These are phyloP conservation scores for Orbilia quercus DNA, from an alignment of 2,329 filamentous ascomycete species.

Conservation along the genomic window DNA sequence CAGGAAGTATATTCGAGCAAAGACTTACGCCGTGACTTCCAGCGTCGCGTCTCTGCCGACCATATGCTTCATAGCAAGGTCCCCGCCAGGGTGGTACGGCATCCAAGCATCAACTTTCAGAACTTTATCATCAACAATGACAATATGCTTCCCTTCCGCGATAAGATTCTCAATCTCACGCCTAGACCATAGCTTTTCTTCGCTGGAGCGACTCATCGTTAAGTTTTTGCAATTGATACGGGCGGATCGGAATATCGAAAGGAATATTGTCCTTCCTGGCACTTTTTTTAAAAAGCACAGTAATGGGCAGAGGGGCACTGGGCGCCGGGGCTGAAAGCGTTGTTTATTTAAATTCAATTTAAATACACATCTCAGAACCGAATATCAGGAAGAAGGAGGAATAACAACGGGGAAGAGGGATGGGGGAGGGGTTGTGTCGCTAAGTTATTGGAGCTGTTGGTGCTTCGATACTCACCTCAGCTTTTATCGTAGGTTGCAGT, in stretches of 20 bases:
- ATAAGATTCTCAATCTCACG: conserved; percentile 83
- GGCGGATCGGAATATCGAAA: conserved; percentile 25
- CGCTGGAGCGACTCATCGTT: conserved; percentile 60
- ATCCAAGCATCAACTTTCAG: conserved; percentile 90
- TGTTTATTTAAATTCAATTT: conserved; percentile 31
- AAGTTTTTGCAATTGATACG: conserved; percentile 50
- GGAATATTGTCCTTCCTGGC: too few species aligned
- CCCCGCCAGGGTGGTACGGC: conserved; percentile 88
- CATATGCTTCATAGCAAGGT: conserved; percentile 92
- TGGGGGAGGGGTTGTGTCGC: too few species aligned
- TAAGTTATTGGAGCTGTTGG: too few species aligned
- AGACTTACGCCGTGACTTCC: conserved; percentile 82
- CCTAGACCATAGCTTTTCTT: conserved; percentile 69
- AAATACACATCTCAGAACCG: too few species aligned
- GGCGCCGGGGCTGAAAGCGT: conserved; percentile 21
- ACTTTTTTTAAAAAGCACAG: too few species aligned
- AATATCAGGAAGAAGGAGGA: too few species aligned
- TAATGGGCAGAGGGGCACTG: too few species aligned
- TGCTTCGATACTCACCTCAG: too few species aligned
- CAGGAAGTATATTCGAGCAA: background rate
- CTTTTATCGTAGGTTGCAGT: conserved; percentile 22
- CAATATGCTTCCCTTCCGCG: conserved; percentile 79
- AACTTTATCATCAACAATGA: conserved; percentile 83
- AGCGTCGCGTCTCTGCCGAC: conserved; percentile 92
- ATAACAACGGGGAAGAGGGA: too few species aligned